Base-by-base conservation (phyloP, 1,284 basidiomycete genomes). In the Ceratobasidium sp. region DNA sequence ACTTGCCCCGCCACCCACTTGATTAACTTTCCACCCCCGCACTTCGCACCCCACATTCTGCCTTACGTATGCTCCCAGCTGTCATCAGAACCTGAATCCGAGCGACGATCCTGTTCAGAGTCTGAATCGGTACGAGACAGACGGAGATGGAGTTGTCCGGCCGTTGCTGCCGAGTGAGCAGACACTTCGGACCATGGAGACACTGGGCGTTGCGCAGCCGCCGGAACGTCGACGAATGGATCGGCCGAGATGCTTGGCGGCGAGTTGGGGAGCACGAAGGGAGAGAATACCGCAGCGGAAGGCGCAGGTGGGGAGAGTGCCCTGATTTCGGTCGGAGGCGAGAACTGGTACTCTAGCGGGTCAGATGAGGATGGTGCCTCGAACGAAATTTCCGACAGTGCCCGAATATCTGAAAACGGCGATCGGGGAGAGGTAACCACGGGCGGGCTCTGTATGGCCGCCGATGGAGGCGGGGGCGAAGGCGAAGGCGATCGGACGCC, bases 161-260 rank as follows among this genome's bases (percentile, higher is more conserved):
- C 28, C 4, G 74, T 76, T 2, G 50, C 64, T 23, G 15, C 71
- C 13, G 74, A 76, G 40, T 66, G 62, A 20, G 54, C 64, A 2
- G 74, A 76, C 38, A 76, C 50, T 23, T 76, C 74, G 13, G 74
- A 66, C 74, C 74, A 76, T 6, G 74, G 74, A 23, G 74, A 76
- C 10, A 52, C 48, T 4, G 74, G 64, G 12, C 74, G 74, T 64
- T 76, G 62, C 7, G 64, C 44, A 26, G 54, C 26, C 26, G n/a
- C 54, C 12, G 62, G 50, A 20, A 76, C 52, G n/a, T 76, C 74
- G 17, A 76, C 74, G 67, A 66, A 76, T 10, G 74, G 74, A 54
- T 64, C 64, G 23, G 69, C n/a, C 38, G 57, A 54, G 42, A 56
- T 44, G 50, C 13, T 76, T n/a, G 74, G 74, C 7, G 74, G 74